Percentiles rank a stretch among this genome's conserved stretches.
phyloP scores from a whole-genome alignment of 202 grass and related monocot genomes.

The Eragrostis tef region DNA sequence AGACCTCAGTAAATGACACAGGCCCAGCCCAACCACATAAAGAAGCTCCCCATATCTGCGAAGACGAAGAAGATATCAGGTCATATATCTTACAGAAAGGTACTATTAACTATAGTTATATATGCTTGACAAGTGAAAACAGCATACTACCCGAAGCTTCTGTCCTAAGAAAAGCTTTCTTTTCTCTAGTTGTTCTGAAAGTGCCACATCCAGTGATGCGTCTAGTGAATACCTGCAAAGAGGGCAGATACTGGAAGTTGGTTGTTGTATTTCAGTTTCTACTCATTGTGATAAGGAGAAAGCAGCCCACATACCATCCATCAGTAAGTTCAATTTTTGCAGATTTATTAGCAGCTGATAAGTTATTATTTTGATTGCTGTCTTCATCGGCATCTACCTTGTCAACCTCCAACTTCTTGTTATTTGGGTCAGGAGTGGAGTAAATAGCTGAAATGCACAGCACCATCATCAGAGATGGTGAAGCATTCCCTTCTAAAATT shows the following conservation, averaged over 20 bases:
- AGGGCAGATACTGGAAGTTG: constrained; percentile 26
- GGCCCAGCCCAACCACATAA: constrained; percentile 87
- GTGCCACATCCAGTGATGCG: constrained; percentile 64
- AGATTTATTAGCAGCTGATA: constrained; percentile 40
- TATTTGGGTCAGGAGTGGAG: constrained; percentile 53
- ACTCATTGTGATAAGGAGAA: constrained; percentile 42
- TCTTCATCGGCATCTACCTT: constrained; percentile 45
- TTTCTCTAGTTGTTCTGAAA: constrained; percentile 69
- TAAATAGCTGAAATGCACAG: constrained; percentile 88
- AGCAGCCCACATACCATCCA: constrained; percentile 70
- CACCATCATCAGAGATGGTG: constrained; percentile 86
- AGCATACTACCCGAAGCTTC: constrained; percentile 82
- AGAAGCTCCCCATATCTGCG: constrained; percentile 84
- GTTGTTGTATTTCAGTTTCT: constrained; percentile 37
- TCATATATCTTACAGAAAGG: background rate
- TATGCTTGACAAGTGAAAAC: constrained; percentile 40
- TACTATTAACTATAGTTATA: constrained; percentile 28
- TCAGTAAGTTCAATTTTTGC: constrained; percentile 82
- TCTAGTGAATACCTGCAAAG: constrained; percentile 78
- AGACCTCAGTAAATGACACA: constrained; percentile 83
- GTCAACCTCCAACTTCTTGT: constrained; percentile 47
- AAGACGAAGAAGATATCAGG: constrained; percentile 12
- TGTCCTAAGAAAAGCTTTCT: constrained; percentile 88
- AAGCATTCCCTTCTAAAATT: constrained; percentile 90
- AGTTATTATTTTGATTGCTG: constrained; percentile 39